These are phyloP conservation scores for Casuarina glauca DNA, from an alignment of 306 rosid genomes.

Conservation along the genomic window DNA sequence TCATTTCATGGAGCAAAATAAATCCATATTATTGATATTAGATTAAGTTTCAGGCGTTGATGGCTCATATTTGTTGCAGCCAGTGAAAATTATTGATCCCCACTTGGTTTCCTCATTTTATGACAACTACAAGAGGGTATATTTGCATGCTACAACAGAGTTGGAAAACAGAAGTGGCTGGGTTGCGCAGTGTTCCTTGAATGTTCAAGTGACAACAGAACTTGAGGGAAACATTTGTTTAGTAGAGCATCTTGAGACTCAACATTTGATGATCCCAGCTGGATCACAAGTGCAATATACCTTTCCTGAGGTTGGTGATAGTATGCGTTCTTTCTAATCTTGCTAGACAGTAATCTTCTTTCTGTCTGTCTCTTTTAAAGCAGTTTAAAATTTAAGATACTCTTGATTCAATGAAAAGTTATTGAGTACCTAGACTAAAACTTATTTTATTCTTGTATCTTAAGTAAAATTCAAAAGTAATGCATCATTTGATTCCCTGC, in stretches of 20 bases:
- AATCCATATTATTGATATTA: constrained; percentile 25
- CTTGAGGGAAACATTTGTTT: constrained; percentile 61
- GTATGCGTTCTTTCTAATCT: not conserved
- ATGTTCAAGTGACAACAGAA: constrained; percentile 71
- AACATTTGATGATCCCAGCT: constrained; percentile 61
- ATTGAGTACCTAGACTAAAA: not conserved
- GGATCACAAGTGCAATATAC: constrained; percentile 64
- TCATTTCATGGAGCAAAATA: constrained; percentile 19
- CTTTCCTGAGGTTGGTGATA: constrained; percentile 72
- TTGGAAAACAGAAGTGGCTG: constrained; percentile 71
- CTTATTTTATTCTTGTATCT: not conserved
- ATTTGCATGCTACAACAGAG: constrained; percentile 74
- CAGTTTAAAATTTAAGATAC: not conserved
- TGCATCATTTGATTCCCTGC: not conserved
- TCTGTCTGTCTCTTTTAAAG: not conserved
- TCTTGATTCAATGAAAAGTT: not conserved
- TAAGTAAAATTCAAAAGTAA: not conserved
- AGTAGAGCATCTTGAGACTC: constrained; percentile 78
- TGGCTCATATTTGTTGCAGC: constrained; percentile 58
- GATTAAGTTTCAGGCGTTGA: not conserved
- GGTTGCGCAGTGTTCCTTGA: constrained; percentile 81
- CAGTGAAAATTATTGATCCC: constrained; percentile 85
- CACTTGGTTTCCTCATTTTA: constrained; percentile 88
- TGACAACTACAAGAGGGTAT: constrained; percentile 74
- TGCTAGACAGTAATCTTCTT: not conserved